Base-by-base conservation (phyloP, 129 eudicot species). In the Pseudognaphalium luteoalbum region DNA sequence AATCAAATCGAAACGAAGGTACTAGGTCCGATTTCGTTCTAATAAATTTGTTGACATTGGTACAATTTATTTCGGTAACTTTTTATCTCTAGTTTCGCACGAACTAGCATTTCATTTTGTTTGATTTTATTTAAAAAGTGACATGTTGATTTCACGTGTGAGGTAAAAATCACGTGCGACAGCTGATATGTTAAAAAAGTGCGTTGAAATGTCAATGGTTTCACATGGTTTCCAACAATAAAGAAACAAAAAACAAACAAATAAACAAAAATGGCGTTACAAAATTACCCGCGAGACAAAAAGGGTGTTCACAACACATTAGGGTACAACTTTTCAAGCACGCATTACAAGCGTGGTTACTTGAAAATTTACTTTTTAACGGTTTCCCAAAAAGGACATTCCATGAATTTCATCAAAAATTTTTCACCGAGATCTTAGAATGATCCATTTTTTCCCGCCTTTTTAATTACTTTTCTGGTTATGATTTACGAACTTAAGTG, bases 151-250 rank as follows among this genome's bases (percentile, higher is more conserved):
- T 64, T 75, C 65, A 64, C 80, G 29, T 78, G 41, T 29, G 54
- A 30, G 52, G 20, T 51, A 22, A 61, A 50, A 72, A 52, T 64
- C 83, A 79, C 50, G 68, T 72, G 83, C 73, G 78, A 72, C 83
- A 79, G 78, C 83, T 79, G 50, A 30, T 63, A 79, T 32, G 82
- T 78, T 71, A 62, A 64, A 44, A 77, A 70, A 47, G 52, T 51
- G 77, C 42, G 57, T 71, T 32, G 71, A 25, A 25, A 70, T 66
- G 71, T 71, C 72, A 71, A 78, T 70, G 72, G 77, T 25, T 51
- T 78, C 82, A 70, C 83, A 79, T 72, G 83, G 68, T 63, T 71
- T 64, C 73, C 78, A 79, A 51, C 83, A 79, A 44, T 15, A 39
- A 74, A 58, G 21, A 61, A 41, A 74, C 33, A 30, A n/a, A 56